Evolutionary conservation across 164 flowering plant species (phyloP).

Genomic region (Stephania cephalantha): DNA sequence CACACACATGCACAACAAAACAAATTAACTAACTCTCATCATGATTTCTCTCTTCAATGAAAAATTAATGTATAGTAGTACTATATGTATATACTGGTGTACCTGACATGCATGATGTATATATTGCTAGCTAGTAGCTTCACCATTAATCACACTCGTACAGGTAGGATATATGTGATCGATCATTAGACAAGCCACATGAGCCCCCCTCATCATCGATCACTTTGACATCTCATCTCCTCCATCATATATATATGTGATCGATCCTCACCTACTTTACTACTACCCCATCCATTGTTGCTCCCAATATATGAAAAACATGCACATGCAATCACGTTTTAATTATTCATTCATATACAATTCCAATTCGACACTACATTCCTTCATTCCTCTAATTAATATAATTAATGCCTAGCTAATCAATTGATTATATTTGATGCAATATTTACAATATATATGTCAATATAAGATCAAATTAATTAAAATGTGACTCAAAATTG

Average conservation of each 20-base stretch:
- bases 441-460: too few relatives aligned
- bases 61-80: not conserved
- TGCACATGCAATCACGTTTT: not conserved
- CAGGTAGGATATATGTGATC: not conserved
- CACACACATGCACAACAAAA: not conserved
- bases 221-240: not conserved
- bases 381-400: too few relatives aligned
- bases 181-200: constrained; percentile 15
- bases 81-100: not conserved
- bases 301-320: not conserved
- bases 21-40: not conserved
- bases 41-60: not conserved
- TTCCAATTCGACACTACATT: too few relatives aligned
- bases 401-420: too few relatives aligned
- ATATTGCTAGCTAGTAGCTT: too few relatives aligned
- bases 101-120: too few relatives aligned
- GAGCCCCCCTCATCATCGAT: not conserved
- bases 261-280: constrained; percentile 2
- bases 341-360: not conserved
- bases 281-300: not conserved
- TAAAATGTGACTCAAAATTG: not conserved
- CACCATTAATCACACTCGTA: not conserved
- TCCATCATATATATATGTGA: not conserved
- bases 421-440: too few relatives aligned
- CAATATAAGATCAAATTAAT: too few relatives aligned